A percentile compares a stretch with the other conserved stretches of the same genome.
Evolutionary conservation across 2,329 filamentous ascomycete genomes (phyloP).

Genomic region (Penicillium sp.): DNA sequence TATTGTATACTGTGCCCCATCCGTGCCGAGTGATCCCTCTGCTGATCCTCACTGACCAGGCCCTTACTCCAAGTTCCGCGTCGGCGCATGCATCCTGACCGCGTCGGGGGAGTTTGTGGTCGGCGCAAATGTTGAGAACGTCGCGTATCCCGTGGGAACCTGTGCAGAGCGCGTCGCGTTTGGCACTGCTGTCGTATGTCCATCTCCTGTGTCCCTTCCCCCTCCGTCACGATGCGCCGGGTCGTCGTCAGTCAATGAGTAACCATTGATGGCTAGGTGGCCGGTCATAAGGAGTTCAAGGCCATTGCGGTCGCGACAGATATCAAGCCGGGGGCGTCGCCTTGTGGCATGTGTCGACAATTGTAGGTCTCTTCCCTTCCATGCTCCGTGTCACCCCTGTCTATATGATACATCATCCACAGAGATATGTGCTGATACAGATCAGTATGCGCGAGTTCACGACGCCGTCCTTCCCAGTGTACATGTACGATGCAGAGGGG

Average conservation of each 20-base stretch:
- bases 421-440: conserved; percentile 10
- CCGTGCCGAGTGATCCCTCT: too few species aligned
- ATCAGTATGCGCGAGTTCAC: conserved; percentile 70
- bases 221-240: too few species aligned
- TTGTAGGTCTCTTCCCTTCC: conserved; percentile 54
- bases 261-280: conserved; percentile 36
- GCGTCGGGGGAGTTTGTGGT: conserved; percentile 56
- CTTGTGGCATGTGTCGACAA: conserved; percentile 95
- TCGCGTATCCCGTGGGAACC: conserved; percentile 86
- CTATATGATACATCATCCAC: too few species aligned
- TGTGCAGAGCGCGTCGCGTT: conserved; percentile 93
- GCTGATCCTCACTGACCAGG: too few species aligned
- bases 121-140: conserved; percentile 92
- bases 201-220: not conserved
- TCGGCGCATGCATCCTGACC: conserved; percentile 76
- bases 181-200: conserved; percentile 65
- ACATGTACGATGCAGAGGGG: conserved; percentile 88
- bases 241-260: too few species aligned
- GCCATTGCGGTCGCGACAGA: conserved; percentile 86
- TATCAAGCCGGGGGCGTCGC: conserved; percentile 62
- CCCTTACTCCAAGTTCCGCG: conserved; percentile 87
- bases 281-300: conserved; percentile 58
- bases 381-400: not conserved
- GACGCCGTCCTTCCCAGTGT: conserved; percentile 65
- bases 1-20: conserved; percentile 78